Conservation (phyloP, 306 rosid genomes). For the Ochetophila trinervis region DNA sequence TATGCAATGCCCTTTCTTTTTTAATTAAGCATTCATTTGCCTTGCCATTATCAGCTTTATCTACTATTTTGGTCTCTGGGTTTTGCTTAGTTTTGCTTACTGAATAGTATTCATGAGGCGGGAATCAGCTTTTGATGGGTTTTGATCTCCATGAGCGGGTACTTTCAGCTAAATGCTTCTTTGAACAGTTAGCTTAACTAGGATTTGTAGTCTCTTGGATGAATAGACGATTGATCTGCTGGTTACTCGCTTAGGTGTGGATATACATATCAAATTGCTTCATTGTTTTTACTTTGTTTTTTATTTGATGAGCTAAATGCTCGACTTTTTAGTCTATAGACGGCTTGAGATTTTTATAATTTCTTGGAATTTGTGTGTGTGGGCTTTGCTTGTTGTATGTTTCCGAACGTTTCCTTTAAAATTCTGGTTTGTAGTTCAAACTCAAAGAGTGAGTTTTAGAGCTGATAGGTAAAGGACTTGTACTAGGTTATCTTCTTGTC, state of each 20-base stretch:
- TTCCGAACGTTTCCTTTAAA: not conserved
- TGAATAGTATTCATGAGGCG: not conserved
- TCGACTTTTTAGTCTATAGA: slow-evolving; percentile 2
- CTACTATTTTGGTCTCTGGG: slow-evolving; percentile 12
- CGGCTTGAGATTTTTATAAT: not conserved
- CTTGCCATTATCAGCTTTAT: slow-evolving; percentile 7
- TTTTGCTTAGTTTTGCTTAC: slow-evolving; percentile 9
- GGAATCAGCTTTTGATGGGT: not conserved
- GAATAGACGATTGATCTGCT: slow-evolving; percentile 6
- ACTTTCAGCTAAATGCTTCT: not conserved
- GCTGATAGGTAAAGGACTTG: not conserved
- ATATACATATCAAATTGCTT: slow-evolving; percentile 12
- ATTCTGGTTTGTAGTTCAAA: slow-evolving; percentile 20
- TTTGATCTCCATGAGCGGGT: too few relatives aligned
- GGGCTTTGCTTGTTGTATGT: too few relatives aligned
- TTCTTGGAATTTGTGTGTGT: slow-evolving; percentile 8
- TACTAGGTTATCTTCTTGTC: too few relatives aligned
- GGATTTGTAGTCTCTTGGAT: slow-evolving; percentile 9
- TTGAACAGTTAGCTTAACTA: not conserved
- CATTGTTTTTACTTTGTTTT: not conserved
- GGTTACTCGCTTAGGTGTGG: slow-evolving; percentile 12
- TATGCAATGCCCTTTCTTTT: slow-evolving; percentile 23
- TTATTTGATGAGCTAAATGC: slow-evolving; percentile 1
- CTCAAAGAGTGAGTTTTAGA: slow-evolving; percentile 23
- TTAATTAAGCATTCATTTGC: slow-evolving; percentile 10